Evolutionary conservation across 495 filamentous ascomycete species (phyloP), one percentile per base, ranked within the genome.

Genomic region (Articulospora tetracladia): DNA sequence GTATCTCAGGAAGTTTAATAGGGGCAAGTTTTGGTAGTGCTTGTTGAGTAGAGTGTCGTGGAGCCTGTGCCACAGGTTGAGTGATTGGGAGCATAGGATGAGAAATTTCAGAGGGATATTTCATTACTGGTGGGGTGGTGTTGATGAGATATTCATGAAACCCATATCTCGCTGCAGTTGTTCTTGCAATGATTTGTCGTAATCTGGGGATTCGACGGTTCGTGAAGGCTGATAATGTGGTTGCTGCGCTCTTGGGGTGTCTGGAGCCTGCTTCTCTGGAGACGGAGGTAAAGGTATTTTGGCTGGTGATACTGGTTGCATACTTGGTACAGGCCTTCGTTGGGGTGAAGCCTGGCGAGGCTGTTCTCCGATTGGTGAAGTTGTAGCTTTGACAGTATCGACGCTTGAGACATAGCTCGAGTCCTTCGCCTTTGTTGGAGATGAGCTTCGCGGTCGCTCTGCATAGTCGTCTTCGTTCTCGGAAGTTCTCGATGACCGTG

Each of bases 281-380:
- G 84, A 86, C 6, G 73, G 70, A 17, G 87, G 88, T 13, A 91
- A 72, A 24, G 87, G 82, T 3, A 86, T 76, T 60, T 84, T 86
- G 3, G 83, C 74, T 23, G 88, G 87, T 8, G 85, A 87, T 19
- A 73, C 57, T 26, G 76, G 76, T 24, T 69, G 61, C 23, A 69
- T 60, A 7, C 65, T 46, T 1, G 75, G 70, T 17, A 83, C 73
- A 4, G 84, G 81, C 61, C 80, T 81, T 63, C 86, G 74, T 59
- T 84, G 84, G 4, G 87, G 86, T 13, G 86, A 87, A 24, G 72
- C 64, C 26, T 73, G 75, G 8, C 70, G 69, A 46, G 68, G 68
- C 34, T 72, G 64, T 19, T 25, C 41, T n/a, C 62, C 62, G 61
- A 69, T 60, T n/a, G 72, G 69, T 53, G 69, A 68, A 30, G 62